Evolutionary conservation across 2,329 filamentous ascomycete genomes (phyloP), one percentile per base, ranked within the genome.

Genomic region (Colletotrichum plurivorum): DNA sequence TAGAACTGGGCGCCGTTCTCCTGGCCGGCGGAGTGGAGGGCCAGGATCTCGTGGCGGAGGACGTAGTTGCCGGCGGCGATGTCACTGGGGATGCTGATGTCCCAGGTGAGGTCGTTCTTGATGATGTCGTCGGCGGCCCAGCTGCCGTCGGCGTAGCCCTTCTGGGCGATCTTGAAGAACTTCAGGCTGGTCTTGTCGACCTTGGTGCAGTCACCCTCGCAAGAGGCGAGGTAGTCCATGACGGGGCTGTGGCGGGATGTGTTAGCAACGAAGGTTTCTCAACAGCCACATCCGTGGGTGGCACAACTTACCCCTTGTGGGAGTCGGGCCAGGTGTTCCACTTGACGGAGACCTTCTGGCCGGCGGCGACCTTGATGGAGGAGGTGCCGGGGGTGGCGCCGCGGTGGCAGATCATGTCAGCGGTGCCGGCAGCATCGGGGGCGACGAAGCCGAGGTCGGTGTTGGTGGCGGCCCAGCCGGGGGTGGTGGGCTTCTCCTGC

Each of bases 241-340:
- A 90, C 84, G 18, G 89, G 88, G 77, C 41, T 43, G 13, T 43
- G 13, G 13, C 16, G 10, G 83, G n/a, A n/a, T n/a, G 5, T n/a
- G 2, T 43, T 43, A 15, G 41, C 2, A 43, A 43, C 31, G 9
- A 10, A 8, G 27, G 7, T 1, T 31, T 9, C 7, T 36, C 2
- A 10, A 9, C 8, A 36, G 31, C 8, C 31, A 36, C 8, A 25
- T 8, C 31, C 31, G 7, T 36, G 31, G 31, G 10, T 36, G 16
- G 41, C 6, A 43, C 13, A 16, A 43, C 41, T 43, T n/a, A 43
- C 41, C 89, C 89, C 72, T 90, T 84, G 80, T 93, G 85, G 63
- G 84, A 86, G 6, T 86, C 83, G 16, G 90, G 90, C 91, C 90
- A 93, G 16, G 82, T 81, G 67, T 84, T 88, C 91, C 90, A 93